Conservation (phyloP, 371 early-diverging fungal genomes). For the Catenaria anguillulae region DNA sequence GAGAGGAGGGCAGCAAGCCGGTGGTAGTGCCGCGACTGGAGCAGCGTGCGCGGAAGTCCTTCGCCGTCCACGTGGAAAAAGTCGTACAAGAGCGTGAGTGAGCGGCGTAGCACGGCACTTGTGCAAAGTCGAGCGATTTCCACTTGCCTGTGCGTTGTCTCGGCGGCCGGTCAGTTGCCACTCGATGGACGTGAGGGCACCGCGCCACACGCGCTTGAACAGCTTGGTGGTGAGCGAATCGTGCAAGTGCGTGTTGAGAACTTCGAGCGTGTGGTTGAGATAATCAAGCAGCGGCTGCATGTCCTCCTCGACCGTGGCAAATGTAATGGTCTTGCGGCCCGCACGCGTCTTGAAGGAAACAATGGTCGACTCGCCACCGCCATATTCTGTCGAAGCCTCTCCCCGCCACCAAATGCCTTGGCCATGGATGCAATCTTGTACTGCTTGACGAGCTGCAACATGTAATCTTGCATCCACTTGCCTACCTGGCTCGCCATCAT, state of each 20-base stretch:
- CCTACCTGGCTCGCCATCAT: slow-evolving; percentile 5
- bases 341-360: not conserved
- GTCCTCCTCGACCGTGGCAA: slow-evolving; percentile 1
- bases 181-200: not conserved
- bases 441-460: slow-evolving; percentile 3
- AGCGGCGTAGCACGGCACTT: not conserved
- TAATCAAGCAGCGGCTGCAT: slow-evolving; percentile 4
- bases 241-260: not conserved
- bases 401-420: not conserved
- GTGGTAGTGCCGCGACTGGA: slow-evolving; percentile 4
- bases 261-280: slow-evolving; percentile 1
- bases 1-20: not conserved
- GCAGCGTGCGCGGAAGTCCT: not conserved
- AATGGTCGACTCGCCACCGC: not conserved
- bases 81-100: slow-evolving; percentile 2
- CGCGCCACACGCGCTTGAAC: slow-evolving; percentile 1
- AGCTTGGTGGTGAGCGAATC: not conserved
- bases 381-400: slow-evolving; percentile 1
- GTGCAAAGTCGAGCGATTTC: not conserved
- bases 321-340: not conserved
- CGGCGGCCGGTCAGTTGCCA: not conserved
- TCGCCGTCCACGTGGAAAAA: slow-evolving; percentile 7
- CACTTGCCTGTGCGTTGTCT: not conserved
- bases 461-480: not conserved
- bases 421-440: not conserved